Evolutionary conservation across 768 basidiomycete genomes (phyloP).

Genomic region (Gymnopilus junonius): DNA sequence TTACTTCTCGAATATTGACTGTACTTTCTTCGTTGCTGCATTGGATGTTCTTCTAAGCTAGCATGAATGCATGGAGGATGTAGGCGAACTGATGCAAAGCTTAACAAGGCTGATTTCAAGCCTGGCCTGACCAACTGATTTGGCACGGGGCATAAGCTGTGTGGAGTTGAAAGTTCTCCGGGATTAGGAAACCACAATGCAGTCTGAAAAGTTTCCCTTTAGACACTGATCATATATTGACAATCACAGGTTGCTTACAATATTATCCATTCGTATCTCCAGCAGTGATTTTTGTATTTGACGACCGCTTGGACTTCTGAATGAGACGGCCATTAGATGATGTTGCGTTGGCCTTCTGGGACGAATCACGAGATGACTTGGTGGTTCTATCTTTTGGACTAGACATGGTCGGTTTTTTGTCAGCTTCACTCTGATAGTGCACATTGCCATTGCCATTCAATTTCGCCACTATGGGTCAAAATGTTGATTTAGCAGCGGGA

Average conservation of each 20-base stretch:
- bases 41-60: not conserved
- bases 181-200: not conserved
- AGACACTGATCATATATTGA: not conserved
- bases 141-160: not conserved
- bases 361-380: conserved; percentile 18
- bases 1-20: conserved; percentile 18
- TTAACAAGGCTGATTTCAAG: conserved; percentile 5
- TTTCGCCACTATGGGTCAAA: not conserved
- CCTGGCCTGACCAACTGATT: conserved; percentile 15
- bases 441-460: conserved; percentile 11
- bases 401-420: conserved; percentile 25
- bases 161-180: not conserved
- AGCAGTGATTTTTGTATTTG: conserved; percentile 8
- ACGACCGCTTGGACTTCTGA: conserved; percentile 10
- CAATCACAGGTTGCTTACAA: not conserved
- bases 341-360: conserved; percentile 18
- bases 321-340: conserved; percentile 8
- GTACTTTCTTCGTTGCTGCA: conserved; percentile 4
- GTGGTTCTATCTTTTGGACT: conserved; percentile 20
- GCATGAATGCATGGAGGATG: not conserved
- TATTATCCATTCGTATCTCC: conserved; percentile 20
- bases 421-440: conserved; percentile 23
- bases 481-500: not conserved
- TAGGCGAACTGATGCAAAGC: not conserved
- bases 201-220: not conserved